Conservation (phyloP, 2,329 filamentous ascomycete genomes). For the Pseudogymnoascus sp. region DNA sequence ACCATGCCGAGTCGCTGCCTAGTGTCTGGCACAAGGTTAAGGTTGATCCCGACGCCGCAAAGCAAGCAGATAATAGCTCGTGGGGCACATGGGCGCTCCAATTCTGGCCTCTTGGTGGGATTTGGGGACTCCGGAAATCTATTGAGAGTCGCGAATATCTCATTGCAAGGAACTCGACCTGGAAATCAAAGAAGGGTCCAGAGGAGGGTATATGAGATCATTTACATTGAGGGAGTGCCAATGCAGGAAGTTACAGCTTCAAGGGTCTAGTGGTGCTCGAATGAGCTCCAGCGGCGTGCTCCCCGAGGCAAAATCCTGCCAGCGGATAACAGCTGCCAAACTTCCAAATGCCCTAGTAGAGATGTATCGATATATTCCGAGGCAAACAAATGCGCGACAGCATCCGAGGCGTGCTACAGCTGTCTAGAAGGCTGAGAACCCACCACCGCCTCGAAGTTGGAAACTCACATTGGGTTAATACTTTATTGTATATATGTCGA, state of each 20-base stretch:
- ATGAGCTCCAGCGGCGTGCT: not conserved
- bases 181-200: constrained; percentile 16
- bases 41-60: constrained; percentile 43
- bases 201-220: not conserved
- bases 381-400: not conserved
- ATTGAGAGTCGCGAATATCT: constrained; percentile 42
- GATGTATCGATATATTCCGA: not conserved
- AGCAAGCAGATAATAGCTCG: constrained; percentile 33
- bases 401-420: not conserved
- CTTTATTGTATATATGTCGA: not conserved
- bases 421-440: not conserved
- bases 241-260: not conserved
- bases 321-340: not conserved
- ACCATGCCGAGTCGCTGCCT: constrained; percentile 54
- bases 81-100: constrained; percentile 32
- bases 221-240: not conserved
- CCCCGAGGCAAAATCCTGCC: not conserved
- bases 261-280: not conserved
- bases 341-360: not conserved
- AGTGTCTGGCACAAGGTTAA: constrained; percentile 66
- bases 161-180: constrained; percentile 20
- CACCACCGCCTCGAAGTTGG: not conserved
- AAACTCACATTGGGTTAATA: not conserved
- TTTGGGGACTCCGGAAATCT: constrained; percentile 53
- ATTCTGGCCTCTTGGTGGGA: constrained; percentile 48